Evolutionary conservation across 1,139 yeast species (phyloP).

Genomic region (Nakaseomyces nivariensis): DNA sequence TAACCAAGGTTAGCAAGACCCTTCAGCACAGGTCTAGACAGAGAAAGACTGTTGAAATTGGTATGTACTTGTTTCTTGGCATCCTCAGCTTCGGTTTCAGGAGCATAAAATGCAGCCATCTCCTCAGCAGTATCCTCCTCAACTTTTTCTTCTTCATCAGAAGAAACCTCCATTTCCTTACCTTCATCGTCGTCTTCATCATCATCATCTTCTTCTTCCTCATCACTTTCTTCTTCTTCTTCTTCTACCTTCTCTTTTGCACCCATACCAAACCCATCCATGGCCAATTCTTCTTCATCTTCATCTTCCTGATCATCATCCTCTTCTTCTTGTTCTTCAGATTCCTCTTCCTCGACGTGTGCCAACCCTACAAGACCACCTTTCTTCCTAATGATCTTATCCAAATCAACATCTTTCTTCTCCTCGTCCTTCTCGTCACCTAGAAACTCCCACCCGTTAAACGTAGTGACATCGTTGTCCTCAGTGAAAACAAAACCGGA

Average conservation of each 20-base stretch:
- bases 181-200: constrained; percentile 28
- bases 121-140: constrained; percentile 65
- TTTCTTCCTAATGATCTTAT: constrained; percentile 70
- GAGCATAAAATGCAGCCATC: constrained; percentile 57
- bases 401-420: constrained; percentile 70
- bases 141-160: constrained; percentile 28
- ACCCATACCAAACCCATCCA: constrained; percentile 73
- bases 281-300: constrained; percentile 48
- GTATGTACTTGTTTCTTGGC: constrained; percentile 41
- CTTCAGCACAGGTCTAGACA: constrained; percentile 83
- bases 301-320: constrained; percentile 30
- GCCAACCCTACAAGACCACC: constrained; percentile 60
- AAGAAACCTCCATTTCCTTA: constrained; percentile 29
- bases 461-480: constrained; percentile 43
- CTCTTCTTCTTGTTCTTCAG: constrained; percentile 27
- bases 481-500: constrained; percentile 62
- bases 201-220: constrained; percentile 21
- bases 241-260: constrained; percentile 27
- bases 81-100: constrained; percentile 40
- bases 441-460: constrained; percentile 79
- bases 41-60: constrained; percentile 64
- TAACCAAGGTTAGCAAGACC: constrained; percentile 78
- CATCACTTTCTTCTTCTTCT: constrained; percentile 26
- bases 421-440: constrained; percentile 35
- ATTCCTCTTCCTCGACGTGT: constrained; percentile 33